Evolutionary conservation across 2,329 filamentous ascomycete genomes (phyloP).

Genomic region (Claviceps sp.): DNA sequence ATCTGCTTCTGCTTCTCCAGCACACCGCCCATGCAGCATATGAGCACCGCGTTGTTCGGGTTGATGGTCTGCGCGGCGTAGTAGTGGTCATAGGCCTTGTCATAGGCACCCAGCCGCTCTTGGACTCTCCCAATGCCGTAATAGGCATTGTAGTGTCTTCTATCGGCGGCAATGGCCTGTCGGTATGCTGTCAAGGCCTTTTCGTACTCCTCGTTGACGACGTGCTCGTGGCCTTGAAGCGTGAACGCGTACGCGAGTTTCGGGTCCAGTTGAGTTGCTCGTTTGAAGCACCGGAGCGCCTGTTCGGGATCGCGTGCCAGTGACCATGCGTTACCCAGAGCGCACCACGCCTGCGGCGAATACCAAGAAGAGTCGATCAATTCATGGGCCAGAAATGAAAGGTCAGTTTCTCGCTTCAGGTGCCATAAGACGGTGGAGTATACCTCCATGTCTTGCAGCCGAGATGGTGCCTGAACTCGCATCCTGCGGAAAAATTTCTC

Average conservation of each 20-base stretch:
- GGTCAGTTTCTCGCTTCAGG: constrained; percentile 77
- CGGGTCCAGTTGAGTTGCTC: constrained; percentile 80
- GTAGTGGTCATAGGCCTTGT: constrained; percentile 86
- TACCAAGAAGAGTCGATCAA: constrained; percentile 76
- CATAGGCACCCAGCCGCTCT: constrained; percentile 79
- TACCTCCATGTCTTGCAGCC: constrained; percentile 90
- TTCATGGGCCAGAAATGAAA: constrained; percentile 86
- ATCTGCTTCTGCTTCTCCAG: constrained; percentile 80
- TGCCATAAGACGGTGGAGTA: constrained; percentile 99
- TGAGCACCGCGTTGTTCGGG: constrained; percentile 80
- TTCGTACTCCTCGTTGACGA: constrained; percentile 93
- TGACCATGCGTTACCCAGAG: constrained; percentile 88
- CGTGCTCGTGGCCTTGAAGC: constrained; percentile 87
- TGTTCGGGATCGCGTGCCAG: constrained; percentile 87
- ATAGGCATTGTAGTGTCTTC: constrained; percentile 94
- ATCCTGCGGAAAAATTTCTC: constrained; percentile 77
- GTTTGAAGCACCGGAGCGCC: constrained; percentile 85
- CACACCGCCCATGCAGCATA: constrained; percentile 83
- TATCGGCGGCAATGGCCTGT: constrained; percentile 71
- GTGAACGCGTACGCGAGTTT: constrained; percentile 94
- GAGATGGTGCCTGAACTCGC: constrained; percentile 64
- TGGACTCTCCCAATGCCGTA: constrained; percentile 78
- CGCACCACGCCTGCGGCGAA: constrained; percentile 92
- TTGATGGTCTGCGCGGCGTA: constrained; percentile 80
- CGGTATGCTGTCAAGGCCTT: constrained; percentile 84